Base-by-base conservation (phyloP, 345 rosid genomes). In the Acer yangbiense region DNA sequence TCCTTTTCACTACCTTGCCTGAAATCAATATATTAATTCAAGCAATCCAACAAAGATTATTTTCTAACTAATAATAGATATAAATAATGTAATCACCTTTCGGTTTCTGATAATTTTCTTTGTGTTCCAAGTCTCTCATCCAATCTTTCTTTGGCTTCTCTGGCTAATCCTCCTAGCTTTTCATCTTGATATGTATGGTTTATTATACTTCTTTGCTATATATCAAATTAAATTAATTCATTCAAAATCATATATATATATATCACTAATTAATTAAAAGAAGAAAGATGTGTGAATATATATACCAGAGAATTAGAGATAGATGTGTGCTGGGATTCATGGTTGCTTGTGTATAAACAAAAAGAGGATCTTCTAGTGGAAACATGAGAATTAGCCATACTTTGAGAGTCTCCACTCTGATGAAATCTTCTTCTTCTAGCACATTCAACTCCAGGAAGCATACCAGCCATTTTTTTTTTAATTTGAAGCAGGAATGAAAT, bases 371-470 rank as follows among this genome's bases (percentile, higher is more conserved):
- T 85, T 76, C 96, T 72, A 1, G 88, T 76, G 68, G 79, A 81
- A 65, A 82, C 80, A 9, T 82, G 79, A 17, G 83, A 35, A 35
- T 35, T 81, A 0, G 79, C 62, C 68, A 77, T 39, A 54, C 57
- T 69, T 6, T 84, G 79, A 2, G 89, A 73, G 25, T 91, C 97
- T 58, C 89, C 85, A 83, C 90, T 85, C 6, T 81, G 92, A 82
- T 88, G 94, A 67, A 90, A 74, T 5, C 94, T 84, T 67, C 98
- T 88, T 80, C 98, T 83, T 52, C 98, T 82, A 1, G 97, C 97
- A 75, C 88, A 84, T 79, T 94, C 95, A 66, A 94, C 97, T 13
- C 98, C 99, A 57, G 94, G 90, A 71, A 96, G 87, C 95, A 90
- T 90, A 1, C 98, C 97, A 5, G 98, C 97, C 94, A 93, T 54